phyloP scores from a whole-genome alignment of 2,329 filamentous ascomycete species.

The Neodidymelliopsis sp. region DNA sequence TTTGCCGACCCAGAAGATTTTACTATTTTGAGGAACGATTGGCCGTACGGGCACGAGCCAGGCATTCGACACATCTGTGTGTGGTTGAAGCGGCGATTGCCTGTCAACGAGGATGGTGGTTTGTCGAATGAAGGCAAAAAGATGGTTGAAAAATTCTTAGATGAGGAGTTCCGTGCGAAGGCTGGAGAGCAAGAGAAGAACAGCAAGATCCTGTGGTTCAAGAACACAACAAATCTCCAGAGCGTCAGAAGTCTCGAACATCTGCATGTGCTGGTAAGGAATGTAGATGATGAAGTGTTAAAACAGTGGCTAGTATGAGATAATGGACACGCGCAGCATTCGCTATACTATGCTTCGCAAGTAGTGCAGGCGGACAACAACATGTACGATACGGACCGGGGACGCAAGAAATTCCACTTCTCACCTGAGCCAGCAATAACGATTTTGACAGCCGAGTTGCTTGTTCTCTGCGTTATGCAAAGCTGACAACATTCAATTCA shows the following conservation, averaged over 20 bases:
- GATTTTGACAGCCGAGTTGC: too few species aligned
- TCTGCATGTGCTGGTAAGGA: constrained; percentile 75
- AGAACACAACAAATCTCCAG: constrained; percentile 68
- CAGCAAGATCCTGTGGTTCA: constrained; percentile 68
- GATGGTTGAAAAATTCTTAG: constrained; percentile 41
- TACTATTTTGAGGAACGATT: constrained; percentile 67
- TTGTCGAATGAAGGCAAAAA: constrained; percentile 39
- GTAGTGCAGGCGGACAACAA: too few species aligned
- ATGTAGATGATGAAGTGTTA: constrained; percentile 67
- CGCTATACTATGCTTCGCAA: too few species aligned
- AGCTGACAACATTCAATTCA: too few species aligned
- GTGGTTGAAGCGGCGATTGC: constrained; percentile 56
- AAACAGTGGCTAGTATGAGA: constrained; percentile 15
- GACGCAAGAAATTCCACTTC: too few species aligned
- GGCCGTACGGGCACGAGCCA: constrained; percentile 65
- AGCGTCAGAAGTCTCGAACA: constrained; percentile 72
- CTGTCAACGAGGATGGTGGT: constrained; percentile 41
- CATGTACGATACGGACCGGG: too few species aligned
- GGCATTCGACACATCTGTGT: constrained; percentile 65
- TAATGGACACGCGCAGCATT: too few species aligned
- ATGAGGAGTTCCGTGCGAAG: constrained; percentile 57
- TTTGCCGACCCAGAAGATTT: constrained; percentile 64
- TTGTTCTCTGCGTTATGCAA: too few species aligned
- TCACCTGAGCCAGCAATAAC: too few species aligned
- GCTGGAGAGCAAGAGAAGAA: constrained; percentile 46